A percentile compares a stretch with the other conserved stretches of the same genome.
Conservation (phyloP, 352 stramenopile species). For the Phytophthora capsici region DNA sequence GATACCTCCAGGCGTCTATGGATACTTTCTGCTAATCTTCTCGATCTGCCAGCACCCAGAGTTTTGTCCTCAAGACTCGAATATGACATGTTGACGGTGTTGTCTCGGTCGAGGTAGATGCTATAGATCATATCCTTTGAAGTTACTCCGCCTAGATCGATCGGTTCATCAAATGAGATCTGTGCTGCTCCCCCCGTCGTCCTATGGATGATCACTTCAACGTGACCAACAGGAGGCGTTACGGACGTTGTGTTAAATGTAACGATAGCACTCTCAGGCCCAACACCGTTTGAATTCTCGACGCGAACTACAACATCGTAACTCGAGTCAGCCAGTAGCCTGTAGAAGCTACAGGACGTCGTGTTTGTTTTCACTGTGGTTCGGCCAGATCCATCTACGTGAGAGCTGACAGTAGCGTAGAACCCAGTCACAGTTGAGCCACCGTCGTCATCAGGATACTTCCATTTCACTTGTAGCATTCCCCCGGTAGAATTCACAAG, state of each 20-base stretch:
- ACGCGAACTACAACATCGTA: slow-evolving; percentile 58
- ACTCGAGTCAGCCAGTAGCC: slow-evolving; percentile 33
- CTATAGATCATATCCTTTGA: slow-evolving; percentile 50
- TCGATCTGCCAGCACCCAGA: not conserved
- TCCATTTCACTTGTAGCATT: slow-evolving; percentile 57
- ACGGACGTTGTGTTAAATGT: slow-evolving; percentile 41
- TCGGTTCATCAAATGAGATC: slow-evolving; percentile 61
- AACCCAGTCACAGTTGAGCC: slow-evolving; percentile 39
- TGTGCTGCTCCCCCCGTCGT: slow-evolving; percentile 53
- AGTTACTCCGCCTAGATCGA: slow-evolving; percentile 54
- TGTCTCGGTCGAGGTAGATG: slow-evolving; percentile 50
- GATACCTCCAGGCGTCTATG: slow-evolving; percentile 15
- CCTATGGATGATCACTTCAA: slow-evolving; percentile 33
- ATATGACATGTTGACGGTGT: slow-evolving; percentile 51
- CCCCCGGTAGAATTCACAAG: slow-evolving; percentile 42
- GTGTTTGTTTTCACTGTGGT: slow-evolving; percentile 11
- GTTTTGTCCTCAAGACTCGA: slow-evolving; percentile 13
- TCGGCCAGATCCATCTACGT: slow-evolving; percentile 39
- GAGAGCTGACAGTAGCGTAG: slow-evolving; percentile 36
- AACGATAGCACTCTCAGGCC: slow-evolving; percentile 39
- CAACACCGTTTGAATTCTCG: slow-evolving; percentile 44
- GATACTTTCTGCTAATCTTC: slow-evolving; percentile 20
- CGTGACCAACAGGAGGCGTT: slow-evolving; percentile 39
- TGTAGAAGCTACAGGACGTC: slow-evolving; percentile 49
- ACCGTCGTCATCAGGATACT: slow-evolving; percentile 46